Percentiles rank a stretch among this genome's conserved stretches.
Conservation (phyloP, 2,329 filamentous ascomycete genomes). For the Clarireedia monteithiana region DNA sequence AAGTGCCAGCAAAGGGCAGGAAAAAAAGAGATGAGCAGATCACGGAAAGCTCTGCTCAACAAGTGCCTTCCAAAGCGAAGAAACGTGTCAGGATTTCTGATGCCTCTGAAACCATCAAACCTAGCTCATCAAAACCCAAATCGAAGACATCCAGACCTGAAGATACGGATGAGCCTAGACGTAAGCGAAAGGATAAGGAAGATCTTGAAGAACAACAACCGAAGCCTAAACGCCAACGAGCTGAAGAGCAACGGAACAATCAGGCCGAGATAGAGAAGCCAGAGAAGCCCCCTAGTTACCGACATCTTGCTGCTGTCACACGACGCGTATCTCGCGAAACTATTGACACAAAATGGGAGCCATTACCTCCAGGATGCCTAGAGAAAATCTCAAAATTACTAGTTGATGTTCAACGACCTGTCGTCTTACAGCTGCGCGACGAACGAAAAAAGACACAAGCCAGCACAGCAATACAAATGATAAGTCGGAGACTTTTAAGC, state of each 20-base stretch:
- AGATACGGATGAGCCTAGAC: not conserved
- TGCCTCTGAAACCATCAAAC: not conserved
- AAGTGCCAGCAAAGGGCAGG: not conserved
- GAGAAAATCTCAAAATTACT: conserved; percentile 49
- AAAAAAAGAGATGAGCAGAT: not conserved
- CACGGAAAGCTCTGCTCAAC: not conserved
- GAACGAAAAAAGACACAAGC: conserved; percentile 37
- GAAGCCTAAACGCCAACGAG: conserved; percentile 10
- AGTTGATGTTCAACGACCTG: conserved; percentile 50
- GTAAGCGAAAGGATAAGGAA: conserved; percentile 1
- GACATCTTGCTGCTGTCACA: conserved; percentile 43
- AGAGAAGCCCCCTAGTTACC: conserved; percentile 31
- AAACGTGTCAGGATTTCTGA: conserved; percentile 5
- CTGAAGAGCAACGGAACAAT: conserved; percentile 2
- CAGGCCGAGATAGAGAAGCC: conserved; percentile 3
- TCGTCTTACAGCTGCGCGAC: conserved; percentile 47
- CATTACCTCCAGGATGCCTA: conserved; percentile 47
- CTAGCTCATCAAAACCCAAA: not conserved
- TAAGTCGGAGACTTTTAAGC: conserved; percentile 47
- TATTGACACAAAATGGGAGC: conserved; percentile 62
- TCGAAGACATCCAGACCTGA: not conserved
- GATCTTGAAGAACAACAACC: not conserved
- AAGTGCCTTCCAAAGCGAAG: not conserved
- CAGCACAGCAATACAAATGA: conserved; percentile 44
- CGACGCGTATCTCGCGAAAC: conserved; percentile 51